Evolutionary conservation across 805 yeast genomes (phyloP), one percentile per base, ranked within the genome.

Genomic region (Kodamaea kaohsiungensis): DNA sequence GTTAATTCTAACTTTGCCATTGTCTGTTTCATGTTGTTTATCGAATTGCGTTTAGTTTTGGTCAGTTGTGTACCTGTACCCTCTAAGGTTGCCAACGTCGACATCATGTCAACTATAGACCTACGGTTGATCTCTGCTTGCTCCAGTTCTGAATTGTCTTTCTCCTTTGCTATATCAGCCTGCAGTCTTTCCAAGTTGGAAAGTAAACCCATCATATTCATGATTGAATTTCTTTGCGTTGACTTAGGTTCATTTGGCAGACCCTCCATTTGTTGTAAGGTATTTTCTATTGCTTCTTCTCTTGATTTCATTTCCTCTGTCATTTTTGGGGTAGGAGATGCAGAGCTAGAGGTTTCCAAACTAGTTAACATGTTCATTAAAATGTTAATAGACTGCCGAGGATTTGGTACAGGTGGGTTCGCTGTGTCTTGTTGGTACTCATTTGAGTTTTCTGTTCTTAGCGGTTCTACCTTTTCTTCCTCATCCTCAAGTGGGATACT

Each of bases 101-200:
- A 52, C 75, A 72, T 70, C 71, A 72, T 70, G 48, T 70, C 72
- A 33, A 60, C 57, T 2, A 70, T 64, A 0, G 75, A 70, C 40
- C 62, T 62, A 18, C 75, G 56, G 27, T 67, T 69, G 35, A 53
- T 56, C 16, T 59, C 56, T 10, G 56, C 56, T 30, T 54, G 48
- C 13, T 48, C 54, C 49, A 51, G 39, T 7, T 38, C 51, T 19
- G 43, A 35, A 6, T 22, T 51, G 17, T 55, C 54, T 40, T 30
- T 30, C 38, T 58, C 56, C 17, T 58, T 50, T 6, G 53, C 54
- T 2, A 55, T 47, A 5, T 40, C 35, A 5, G 53, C 58, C 33
- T 57, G 56, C 25, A 54, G 49, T 22, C 51, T 53, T 18, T 59
- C 62, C 46, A 59, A 47, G 38, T 57, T 48, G 7, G 62, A 27